Base-by-base conservation (phyloP, 1,284 basidiomycete species). In the Uromyces viciae-fabae region DNA sequence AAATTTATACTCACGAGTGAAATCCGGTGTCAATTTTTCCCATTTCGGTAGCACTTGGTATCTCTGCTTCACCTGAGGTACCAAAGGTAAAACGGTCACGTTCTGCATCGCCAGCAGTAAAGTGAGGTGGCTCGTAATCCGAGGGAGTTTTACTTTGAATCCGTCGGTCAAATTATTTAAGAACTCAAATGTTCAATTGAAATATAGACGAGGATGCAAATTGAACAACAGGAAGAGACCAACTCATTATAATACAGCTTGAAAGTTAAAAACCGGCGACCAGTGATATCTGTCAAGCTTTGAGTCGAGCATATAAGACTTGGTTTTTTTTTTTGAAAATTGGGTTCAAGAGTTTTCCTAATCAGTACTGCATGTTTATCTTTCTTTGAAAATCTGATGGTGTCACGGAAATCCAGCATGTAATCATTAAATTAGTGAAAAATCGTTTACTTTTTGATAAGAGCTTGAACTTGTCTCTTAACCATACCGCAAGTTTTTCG, bases 41-140 rank as follows among this genome's bases (percentile, higher is more conserved):
- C 77, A 79, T 79, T 71, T 79, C 77, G 17, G 52, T 79, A 19
- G 77, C 56, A 71, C 52, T 72, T 28, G 77, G 77, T 9, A 79
- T 43, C 52, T 79, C 77, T 58, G 71, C 77, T 79, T 33, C 52
- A 1, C 68, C 66, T 33, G 77, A 49, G 19, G 77, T 79, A 11
- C 77, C 77, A 38, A 79, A 79, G 17, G 66, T 72, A 22, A 72
- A 79, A 17, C 77, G 49, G 52, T 79, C 68, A n/a, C 33, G 52
- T 31, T 79, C 68, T 28, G 52, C n/a, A 79, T 79, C 77, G n/a
- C 46, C 77, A 15, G 77, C 68, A 17, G 22, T 38, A 40, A 79
- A 79, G 54, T 79, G 77, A 43, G 77, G 77, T n/a, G 77, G 77
- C 40, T 79, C 68, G 52, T 79, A 79, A 72, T 79, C 77, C 7